A percentile compares a stretch with the other conserved stretches of the same genome.
These are phyloP conservation scores for Trichosporon coremiiforme DNA, from an alignment of 1,284 basidiomycete genomes.

Conservation along the genomic window DNA sequence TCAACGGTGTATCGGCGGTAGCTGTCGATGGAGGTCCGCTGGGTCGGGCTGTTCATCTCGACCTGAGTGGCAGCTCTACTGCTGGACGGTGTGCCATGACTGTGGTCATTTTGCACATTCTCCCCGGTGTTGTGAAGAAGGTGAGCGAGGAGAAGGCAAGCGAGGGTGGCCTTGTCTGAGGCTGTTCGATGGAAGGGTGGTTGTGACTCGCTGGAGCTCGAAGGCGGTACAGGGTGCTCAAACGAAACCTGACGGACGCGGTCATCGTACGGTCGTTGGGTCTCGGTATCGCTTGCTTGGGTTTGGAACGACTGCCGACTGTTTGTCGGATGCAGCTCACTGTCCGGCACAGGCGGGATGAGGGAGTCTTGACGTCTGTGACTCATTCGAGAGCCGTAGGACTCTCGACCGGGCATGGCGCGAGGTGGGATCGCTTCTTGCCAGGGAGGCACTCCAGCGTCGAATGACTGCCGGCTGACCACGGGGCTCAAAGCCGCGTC, in stretches of 20 bases:
- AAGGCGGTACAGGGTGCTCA: not conserved
- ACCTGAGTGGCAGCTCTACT: not conserved
- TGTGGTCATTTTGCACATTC: not conserved
- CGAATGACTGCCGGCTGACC: not conserved
- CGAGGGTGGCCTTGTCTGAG: not conserved
- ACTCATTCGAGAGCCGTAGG: not conserved
- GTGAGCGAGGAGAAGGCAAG: not conserved
- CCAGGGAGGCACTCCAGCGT: not conserved
- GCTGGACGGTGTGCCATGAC: not conserved
- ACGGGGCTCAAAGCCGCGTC: not conserved
- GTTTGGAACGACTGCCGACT: not conserved
- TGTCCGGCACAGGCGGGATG: not conserved
- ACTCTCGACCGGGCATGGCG: not conserved
- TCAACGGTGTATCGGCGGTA: not conserved
- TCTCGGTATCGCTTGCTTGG: not conserved
- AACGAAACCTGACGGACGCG: not conserved
- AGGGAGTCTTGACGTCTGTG: not conserved
- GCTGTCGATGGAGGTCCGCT: not conserved
- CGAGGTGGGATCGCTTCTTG: not conserved
- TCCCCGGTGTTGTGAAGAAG: constrained; percentile 4
- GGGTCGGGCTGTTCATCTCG: not conserved
- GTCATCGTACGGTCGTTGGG: not conserved
- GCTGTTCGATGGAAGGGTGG: not conserved
- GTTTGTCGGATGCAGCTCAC: not conserved
- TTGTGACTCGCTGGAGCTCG: not conserved